A percentile compares a stretch with the other conserved stretches of the same genome.
Conservation (phyloP, 2,329 filamentous ascomycete genomes). For the Talaromyces piceae region DNA sequence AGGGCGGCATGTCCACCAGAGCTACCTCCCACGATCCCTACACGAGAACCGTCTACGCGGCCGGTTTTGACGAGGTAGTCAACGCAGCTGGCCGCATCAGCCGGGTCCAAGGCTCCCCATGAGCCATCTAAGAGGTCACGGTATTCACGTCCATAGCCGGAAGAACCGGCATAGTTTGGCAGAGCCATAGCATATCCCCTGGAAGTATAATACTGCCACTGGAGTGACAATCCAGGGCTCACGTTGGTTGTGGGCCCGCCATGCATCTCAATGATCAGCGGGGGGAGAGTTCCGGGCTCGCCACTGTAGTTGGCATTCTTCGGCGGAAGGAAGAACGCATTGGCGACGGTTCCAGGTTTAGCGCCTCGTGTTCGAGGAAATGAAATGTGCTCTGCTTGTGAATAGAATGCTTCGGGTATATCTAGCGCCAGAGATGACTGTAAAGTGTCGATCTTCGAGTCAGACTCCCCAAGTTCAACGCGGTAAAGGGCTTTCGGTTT, state of each 20-base stretch:
- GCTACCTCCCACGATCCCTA: constrained; percentile 46
- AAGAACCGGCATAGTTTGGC: constrained; percentile 49
- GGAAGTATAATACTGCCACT: constrained; percentile 47
- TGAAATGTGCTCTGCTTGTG: constrained; percentile 31
- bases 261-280: constrained; percentile 45
- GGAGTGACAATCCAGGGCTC: constrained; percentile 38
- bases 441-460: constrained; percentile 1
- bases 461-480: constrained; percentile 2
- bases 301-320: constrained; percentile 39
- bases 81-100: constrained; percentile 44
- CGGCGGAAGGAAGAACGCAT: constrained; percentile 46
- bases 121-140: constrained; percentile 42
- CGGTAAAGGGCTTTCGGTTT: constrained; percentile 3
- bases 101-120: constrained; percentile 47
- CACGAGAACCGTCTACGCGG: constrained; percentile 29
- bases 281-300: constrained; percentile 35
- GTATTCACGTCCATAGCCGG: constrained; percentile 45
- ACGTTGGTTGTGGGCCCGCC: constrained; percentile 45
- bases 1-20: constrained; percentile 51
- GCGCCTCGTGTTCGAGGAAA: constrained; percentile 26
- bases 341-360: constrained; percentile 18
- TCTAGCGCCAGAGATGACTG: constrained; percentile 6
- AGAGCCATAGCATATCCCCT: constrained; percentile 46
- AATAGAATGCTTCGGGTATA: constrained; percentile 22
- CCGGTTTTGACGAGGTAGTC: constrained; percentile 33